Evolutionary conservation across 2,329 filamentous ascomycete species (phyloP), one percentile per base, ranked within the genome.

Genomic region (Trichoderma sp.): DNA sequence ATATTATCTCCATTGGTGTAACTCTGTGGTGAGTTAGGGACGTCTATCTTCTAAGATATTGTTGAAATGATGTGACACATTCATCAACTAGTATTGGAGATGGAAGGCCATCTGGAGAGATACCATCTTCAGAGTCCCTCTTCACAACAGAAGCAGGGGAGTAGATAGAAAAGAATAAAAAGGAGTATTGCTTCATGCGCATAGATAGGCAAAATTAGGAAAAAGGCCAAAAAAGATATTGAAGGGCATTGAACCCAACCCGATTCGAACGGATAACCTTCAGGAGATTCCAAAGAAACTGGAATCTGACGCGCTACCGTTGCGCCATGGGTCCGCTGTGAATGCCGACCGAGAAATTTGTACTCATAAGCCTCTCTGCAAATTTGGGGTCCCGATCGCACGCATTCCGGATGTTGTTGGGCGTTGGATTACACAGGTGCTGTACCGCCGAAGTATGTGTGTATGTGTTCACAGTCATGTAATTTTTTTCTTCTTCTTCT

Each of bases 251-350:
- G 66, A 69, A 69, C 66, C 66, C 66, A 69, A 69, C 66, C 66
- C 66, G 66, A 69, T 69, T 69, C 66, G 66, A 69, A 69, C 66
- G 66, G 66, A 69, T 69, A 69, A 69, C 66, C 66, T 69, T 69
- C 66, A 69, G 66, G 66, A 69, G 66, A 62, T 53, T 69, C 66
- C 66, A 34, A 36, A 36, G 0, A 7, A 69, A 15, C 66, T 69
- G 66, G 66, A 69, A 69, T 69, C 66, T 69, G 66, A 69, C 66
- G 66, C 66, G 66, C 66, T 69, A 69, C 66, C 66, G 66, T 69
- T 69, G 66, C 66, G 66, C 66, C 66, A 69, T 69, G 66, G 66
- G 66, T 69, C 66, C 66, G 55, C 55, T 68, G 36, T 68, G 66
- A 34, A 23, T 32, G 66, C 36, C 34, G 59, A 62, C 4, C 55